Conservation (phyloP, 306 rosid genomes). For the Rosa chinensis region DNA sequence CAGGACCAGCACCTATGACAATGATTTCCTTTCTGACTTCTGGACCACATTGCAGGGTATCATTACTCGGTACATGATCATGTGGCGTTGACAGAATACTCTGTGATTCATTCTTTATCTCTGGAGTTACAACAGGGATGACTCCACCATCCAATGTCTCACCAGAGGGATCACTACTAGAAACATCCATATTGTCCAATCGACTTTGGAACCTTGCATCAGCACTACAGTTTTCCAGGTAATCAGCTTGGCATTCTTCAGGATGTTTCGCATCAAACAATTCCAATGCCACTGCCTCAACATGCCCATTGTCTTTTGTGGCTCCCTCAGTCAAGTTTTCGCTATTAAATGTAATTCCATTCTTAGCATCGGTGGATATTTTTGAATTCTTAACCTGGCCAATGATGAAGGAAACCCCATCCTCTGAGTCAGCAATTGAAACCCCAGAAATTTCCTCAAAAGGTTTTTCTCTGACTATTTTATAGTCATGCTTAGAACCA, state of each 20-base stretch:
- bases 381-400: constrained; percentile 64
- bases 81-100: constrained; percentile 33
- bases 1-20: constrained; percentile 98
- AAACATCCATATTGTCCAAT: constrained; percentile 28
- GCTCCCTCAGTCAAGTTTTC: constrained; percentile 40
- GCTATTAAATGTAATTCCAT: constrained; percentile 29
- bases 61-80: constrained; percentile 37
- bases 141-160: constrained; percentile 38
- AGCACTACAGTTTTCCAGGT: constrained; percentile 37
- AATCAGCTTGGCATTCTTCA: constrained; percentile 35
- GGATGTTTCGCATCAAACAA: constrained; percentile 33
- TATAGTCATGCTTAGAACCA: constrained; percentile 52
- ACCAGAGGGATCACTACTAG: constrained; percentile 39
- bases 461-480: constrained; percentile 60
- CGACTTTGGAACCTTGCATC: constrained; percentile 31
- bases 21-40: constrained; percentile 66
- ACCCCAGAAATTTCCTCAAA: constrained; percentile 57
- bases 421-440: constrained; percentile 85
- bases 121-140: constrained; percentile 40
- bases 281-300: constrained; percentile 25
- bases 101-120: constrained; percentile 37
- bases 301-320: constrained; percentile 33
- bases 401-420: constrained; percentile 82
- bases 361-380: constrained; percentile 39
- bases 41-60: constrained; percentile 38